Base-by-base conservation (phyloP, 345 rosid genomes). In the Populus deltoides region DNA sequence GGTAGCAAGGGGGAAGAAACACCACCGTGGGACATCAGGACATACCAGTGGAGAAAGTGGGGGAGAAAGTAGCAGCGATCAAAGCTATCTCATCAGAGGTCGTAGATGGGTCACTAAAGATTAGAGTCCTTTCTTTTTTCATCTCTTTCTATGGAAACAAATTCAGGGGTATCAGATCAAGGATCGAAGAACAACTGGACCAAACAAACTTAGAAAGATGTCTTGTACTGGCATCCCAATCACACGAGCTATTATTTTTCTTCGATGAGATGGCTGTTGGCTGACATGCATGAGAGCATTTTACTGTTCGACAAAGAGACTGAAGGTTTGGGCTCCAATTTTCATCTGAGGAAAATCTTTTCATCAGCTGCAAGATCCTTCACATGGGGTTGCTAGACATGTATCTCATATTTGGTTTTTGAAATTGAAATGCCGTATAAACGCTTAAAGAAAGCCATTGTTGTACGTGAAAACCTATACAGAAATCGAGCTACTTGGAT, bases 11-110 rank as follows among this genome's bases (percentile, higher is more conserved):
- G 88, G 85, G 76, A 96, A 91, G 86, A 96, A 91, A 85, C 90
- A 89, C 63, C 90, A 90, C 36, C 82, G 84, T 9, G 11, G 29
- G 29, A 93, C 89, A 80, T 84, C 98, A 7, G 98, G 93, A 68
- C 84, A 90, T 77, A 83, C 92, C 1, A 90, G 97, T 55, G 94
- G 87, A 22, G 99, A 91, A 81, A 96, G 98, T 69, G 99, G 99
- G 59, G 98, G 99, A 79, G 98, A 96, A 85, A 91, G 99, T 84
- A 92, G 98, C 83, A 90, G 94, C 57, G 98, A 96, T 75, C 98
- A 93, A 80, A 88, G 88, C 83, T 89, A 82, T 81, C 92, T 88
- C 73, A 85, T 89, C 65, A 84, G 97, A 68, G 99, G 97, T 55
- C 81, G 82, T 38, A 89, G 98, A 83, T 96, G 97, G 99, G 84